Conservation (phyloP, 805 yeast species). For the Spathaspora passalidarum region DNA sequence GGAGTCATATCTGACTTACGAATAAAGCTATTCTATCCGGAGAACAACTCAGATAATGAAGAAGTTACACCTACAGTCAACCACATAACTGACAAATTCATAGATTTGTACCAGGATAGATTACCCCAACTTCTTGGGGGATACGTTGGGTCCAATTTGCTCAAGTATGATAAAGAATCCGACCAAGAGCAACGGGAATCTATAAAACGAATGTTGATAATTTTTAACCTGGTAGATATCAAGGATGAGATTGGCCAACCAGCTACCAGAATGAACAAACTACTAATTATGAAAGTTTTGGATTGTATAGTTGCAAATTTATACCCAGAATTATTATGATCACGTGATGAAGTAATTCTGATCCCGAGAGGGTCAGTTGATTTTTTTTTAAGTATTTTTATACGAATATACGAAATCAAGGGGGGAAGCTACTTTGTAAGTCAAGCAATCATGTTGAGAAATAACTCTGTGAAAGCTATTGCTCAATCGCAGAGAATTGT, state of each 20-base stretch:
- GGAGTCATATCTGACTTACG: constrained; percentile 6
- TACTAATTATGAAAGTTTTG: constrained; percentile 18
- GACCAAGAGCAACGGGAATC: constrained; percentile 13
- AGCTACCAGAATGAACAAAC: constrained; percentile 16
- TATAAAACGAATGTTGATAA: constrained; percentile 13
- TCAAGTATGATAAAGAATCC: constrained; percentile 15
- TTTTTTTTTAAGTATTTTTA: background rate
- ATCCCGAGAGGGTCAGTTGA: background rate
- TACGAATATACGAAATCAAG: background rate
- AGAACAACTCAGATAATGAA: background rate
- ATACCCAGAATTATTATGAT: constrained; percentile 19
- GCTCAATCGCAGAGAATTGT: background rate
- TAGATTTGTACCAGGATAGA: constrained; percentile 2
- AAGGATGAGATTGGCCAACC: constrained; percentile 3
- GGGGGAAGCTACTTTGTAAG: background rate
- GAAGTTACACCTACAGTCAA: background rate
- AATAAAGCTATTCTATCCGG: constrained; percentile 5
- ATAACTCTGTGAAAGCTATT: no score
- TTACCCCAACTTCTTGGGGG: constrained; percentile 2
- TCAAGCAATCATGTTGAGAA: background rate
- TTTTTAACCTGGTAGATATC: constrained; percentile 14
- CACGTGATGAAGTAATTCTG: background rate
- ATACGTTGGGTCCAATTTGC: background rate
- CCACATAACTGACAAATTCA: background rate
- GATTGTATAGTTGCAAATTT: constrained; percentile 19